Conservation (phyloP, 306 rosid species). For the Hylodesmum podocarpum region DNA sequence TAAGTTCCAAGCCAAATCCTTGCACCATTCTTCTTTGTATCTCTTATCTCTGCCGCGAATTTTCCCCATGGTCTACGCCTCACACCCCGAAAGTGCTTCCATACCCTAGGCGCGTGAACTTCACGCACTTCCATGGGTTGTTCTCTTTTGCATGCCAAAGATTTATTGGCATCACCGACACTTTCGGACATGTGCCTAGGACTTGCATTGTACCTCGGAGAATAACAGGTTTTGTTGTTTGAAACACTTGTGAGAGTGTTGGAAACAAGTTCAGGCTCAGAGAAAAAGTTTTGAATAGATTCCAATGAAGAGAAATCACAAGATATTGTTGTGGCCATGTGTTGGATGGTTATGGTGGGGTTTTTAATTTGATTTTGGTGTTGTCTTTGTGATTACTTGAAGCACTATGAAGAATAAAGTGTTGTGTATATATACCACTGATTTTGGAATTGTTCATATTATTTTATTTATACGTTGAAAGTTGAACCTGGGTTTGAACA, state of each 20-base stretch:
- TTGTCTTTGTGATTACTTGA: background rate
- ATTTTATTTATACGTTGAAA: background rate
- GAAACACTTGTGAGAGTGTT: background rate
- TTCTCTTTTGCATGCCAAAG: background rate
- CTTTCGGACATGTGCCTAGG: background rate
- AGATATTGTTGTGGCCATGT: background rate
- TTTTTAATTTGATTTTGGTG: background rate
- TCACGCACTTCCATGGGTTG: background rate
- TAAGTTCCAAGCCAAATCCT: slow-evolving; percentile 28
- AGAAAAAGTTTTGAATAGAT: background rate
- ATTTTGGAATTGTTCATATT: background rate
- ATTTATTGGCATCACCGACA: background rate
- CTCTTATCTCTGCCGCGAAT: slow-evolving; percentile 11
- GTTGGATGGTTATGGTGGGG: background rate
- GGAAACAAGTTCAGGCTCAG: background rate
- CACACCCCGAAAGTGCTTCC: slow-evolving; percentile 6
- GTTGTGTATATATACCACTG: background rate
- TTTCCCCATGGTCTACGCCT: slow-evolving; percentile 25
- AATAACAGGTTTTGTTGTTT: background rate
- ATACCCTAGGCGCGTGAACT: background rate
- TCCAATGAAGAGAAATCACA: slow-evolving; percentile 5
- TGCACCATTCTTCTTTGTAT: background rate
- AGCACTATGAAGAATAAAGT: background rate
- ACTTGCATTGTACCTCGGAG: background rate
- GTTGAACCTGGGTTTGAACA: background rate